Evolutionary conservation across 441 rosid genomes (phyloP).

Genomic region (Populus hybrid): DNA sequence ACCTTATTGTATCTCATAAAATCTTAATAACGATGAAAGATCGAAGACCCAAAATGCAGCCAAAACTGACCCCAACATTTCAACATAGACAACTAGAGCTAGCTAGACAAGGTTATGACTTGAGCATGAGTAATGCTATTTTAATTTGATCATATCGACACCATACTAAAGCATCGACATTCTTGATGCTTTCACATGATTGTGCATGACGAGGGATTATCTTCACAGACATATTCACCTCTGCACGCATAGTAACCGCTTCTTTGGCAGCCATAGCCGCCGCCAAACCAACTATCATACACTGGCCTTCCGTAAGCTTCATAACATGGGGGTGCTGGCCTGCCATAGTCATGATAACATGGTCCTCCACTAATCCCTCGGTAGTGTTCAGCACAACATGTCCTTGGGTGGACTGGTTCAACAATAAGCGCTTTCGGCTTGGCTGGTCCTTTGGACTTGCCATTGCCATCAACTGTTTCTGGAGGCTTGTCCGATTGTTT

Average conservation of each 20-base stretch:
- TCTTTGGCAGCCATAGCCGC: constrained; percentile 25
- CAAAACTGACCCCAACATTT: background rate
- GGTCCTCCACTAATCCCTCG: constrained; percentile 16
- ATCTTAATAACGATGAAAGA: background rate
- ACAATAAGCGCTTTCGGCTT: constrained; percentile 24
- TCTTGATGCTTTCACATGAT: constrained; percentile 37
- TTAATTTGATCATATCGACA: background rate
- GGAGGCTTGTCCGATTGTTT: constrained; percentile 15
- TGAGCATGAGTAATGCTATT: background rate
- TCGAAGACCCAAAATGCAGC: background rate
- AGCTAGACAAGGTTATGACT: no score
- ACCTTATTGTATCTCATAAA: background rate
- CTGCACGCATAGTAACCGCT: constrained; percentile 23
- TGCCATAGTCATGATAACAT: constrained; percentile 31
- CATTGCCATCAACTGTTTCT: background rate
- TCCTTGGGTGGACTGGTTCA: constrained; percentile 5
- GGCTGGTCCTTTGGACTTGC: constrained; percentile 1
- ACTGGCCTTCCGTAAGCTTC: constrained; percentile 43
- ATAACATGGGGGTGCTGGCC: constrained; percentile 25
- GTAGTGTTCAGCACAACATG: constrained; percentile 37
- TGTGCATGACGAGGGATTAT: constrained; percentile 48
- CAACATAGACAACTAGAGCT: background rate
- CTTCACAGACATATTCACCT: constrained; percentile 48
- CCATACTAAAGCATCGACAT: background rate
- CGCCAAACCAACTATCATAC: constrained; percentile 52